Base-by-base conservation (phyloP, 2,329 filamentous ascomycete species). In the Shiraia sp. region DNA sequence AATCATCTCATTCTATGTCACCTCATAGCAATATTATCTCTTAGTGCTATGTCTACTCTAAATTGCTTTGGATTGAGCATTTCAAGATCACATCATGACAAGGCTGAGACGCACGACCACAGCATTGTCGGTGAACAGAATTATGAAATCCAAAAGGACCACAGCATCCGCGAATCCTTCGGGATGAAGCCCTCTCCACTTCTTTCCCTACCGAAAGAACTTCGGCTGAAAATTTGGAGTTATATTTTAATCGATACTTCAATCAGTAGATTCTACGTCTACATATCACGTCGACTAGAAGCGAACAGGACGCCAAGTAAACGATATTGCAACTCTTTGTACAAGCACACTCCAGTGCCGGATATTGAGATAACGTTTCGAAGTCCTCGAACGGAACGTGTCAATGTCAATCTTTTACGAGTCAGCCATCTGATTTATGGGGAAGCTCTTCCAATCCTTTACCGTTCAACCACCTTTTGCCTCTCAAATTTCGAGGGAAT, bases 361-460 rank as follows among this genome's bases (percentile, higher is more conserved):
- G 28, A 35, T 7, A 32, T 51, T 12, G 26, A 25, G 19, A 42
- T 45, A 6, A 30, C 22, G 6, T 36, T 56, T 9, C n/a, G 38
- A 13, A 39, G 25, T 6, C 10, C 17, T 3, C 38, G 27, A n/a
- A 42, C 26, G 9, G 12, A 13, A 2, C 24, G 44, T 7, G 45
- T 58, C 13, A 40, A 42, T 13, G 32, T 52, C 3, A 24, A 35
- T 6, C 32, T 62, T 4, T 47, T 62, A 6, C 40, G 27, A 2
- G 39, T 40, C 3, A 57, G 47, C 33, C 40, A 41, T 2, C 38
- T 47, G 10, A 45, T 62, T 10, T 61, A 62, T 30, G 24, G 44
- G 17, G 60, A 64, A 40, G 58, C 60, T n/a, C 43, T 64, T 9
- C 58, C 59, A 3, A 32, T 60, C 8, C 50, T 62, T 0, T 64